Percentiles rank a stretch among this genome's conserved stretches.
These are phyloP conservation scores for Heliosperma pusillum DNA, from an alignment of 148 eudicot genomes.

Conservation along the genomic window DNA sequence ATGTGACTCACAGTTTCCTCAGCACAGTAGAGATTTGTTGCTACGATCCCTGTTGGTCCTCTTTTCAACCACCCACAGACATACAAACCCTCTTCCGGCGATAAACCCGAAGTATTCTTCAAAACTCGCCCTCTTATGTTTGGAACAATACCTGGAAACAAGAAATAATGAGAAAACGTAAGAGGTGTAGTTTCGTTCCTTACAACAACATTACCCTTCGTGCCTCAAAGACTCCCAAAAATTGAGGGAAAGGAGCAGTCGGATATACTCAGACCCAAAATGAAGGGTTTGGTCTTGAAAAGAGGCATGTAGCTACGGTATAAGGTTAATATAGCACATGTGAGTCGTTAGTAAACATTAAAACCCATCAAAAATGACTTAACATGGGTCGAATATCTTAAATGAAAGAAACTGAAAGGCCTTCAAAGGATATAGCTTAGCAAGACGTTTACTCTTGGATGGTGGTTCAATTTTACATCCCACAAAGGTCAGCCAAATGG, in stretches of 20 bases:
- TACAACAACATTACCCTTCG: background rate
- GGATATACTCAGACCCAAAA: background rate
- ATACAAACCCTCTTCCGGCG: constrained; percentile 57
- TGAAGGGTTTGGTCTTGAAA: too few species aligned
- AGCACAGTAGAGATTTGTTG: constrained; percentile 84
- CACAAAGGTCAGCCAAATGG: background rate
- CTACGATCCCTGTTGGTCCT: constrained; percentile 95
- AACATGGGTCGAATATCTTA: background rate
- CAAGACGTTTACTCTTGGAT: background rate
- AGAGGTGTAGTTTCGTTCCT: background rate
- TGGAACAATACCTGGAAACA: constrained; percentile 72
- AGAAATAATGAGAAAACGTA: background rate
- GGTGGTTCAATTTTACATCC: background rate
- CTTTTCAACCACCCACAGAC: constrained; percentile 98
- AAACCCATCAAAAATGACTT: background rate
- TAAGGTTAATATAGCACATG: background rate
- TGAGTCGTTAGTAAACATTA: background rate
- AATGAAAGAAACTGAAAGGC: background rate
- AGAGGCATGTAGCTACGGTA: background rate
- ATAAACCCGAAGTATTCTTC: constrained; percentile 24
- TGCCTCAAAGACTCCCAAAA: background rate
- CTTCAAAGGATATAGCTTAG: background rate
- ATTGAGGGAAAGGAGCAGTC: background rate
- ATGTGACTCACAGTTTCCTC: constrained; percentile 78
- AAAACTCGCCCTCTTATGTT: constrained; percentile 78